Evolutionary conservation across 1,284 basidiomycete genomes (phyloP).

Genomic region (Trichosporon asahii): DNA sequence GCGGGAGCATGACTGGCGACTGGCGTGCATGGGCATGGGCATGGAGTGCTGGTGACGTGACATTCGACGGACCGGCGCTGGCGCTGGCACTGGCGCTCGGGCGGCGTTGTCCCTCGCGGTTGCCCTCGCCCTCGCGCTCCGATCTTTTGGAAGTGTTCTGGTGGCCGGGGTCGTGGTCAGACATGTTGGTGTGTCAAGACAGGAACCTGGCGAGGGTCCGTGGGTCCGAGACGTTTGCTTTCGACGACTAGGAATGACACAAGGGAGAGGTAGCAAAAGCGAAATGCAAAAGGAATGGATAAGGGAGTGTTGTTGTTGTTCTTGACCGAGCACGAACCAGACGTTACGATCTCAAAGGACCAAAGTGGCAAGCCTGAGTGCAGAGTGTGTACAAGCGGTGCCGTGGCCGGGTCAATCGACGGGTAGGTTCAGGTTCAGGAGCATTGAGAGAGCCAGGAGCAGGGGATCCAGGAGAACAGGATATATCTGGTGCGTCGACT

Average conservation of each 20-base stretch:
- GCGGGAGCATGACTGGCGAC: not conserved
- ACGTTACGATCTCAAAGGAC: slow-evolving; percentile 4
- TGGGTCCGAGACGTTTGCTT: not conserved
- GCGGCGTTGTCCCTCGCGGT: not conserved
- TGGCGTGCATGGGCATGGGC: not conserved
- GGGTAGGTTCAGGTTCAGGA: not conserved
- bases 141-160: not conserved
- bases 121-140: not conserved
- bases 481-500: not conserved
- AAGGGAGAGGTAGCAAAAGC: not conserved
- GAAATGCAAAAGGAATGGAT: not conserved
- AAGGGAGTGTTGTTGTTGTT: not conserved
- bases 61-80: not conserved
- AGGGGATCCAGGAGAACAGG: not conserved
- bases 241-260: not conserved
- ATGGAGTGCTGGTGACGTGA: not conserved
- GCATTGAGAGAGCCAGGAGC: not conserved
- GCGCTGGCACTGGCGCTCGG: not conserved
- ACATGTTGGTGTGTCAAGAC: not conserved
- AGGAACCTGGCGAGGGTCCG: not conserved
- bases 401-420: not conserved
- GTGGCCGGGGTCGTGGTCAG: not conserved
- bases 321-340: not conserved
- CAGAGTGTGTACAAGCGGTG: not conserved
- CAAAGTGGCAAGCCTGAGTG: not conserved